Percentiles rank a stretch among this genome's conserved stretches.
Evolutionary conservation across 2,329 filamentous ascomycete species (phyloP).

Genomic region (Botrytis pseudocinerea): DNA sequence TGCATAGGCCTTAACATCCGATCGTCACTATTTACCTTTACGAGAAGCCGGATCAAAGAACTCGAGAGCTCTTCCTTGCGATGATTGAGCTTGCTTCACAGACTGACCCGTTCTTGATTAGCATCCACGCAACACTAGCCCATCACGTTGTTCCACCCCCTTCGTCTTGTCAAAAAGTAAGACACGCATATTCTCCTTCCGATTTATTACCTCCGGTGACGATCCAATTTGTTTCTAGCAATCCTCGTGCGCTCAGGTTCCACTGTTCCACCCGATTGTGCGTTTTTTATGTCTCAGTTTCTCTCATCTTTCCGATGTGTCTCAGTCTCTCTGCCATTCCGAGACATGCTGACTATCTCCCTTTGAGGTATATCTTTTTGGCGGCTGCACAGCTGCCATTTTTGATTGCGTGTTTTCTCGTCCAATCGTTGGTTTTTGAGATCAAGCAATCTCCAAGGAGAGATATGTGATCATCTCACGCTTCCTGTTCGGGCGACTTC

Average conservation of each 20-base stretch:
- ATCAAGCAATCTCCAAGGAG: slow-evolving; percentile 9
- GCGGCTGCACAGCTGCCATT: not conserved
- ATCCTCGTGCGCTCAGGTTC: slow-evolving; percentile 20
- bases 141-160: not conserved
- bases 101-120: not conserved
- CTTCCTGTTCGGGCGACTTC: not conserved
- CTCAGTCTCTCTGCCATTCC: slow-evolving; percentile 12
- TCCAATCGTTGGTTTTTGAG: not conserved
- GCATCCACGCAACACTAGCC: not conserved
- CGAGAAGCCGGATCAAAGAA: not conserved
- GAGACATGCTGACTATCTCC: slow-evolving; percentile 17
- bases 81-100: not conserved
- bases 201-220: slow-evolving; percentile 19
- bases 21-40: not conserved
- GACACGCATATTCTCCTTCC: slow-evolving; percentile 24
- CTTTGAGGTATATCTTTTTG: not conserved
- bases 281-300: slow-evolving; percentile 20
- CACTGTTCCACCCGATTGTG: slow-evolving; percentile 23
- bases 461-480: slow-evolving; percentile 7
- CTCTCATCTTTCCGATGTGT: slow-evolving; percentile 15
- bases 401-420: not conserved
- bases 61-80: not conserved
- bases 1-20: not conserved
- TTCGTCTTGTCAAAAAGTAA: slow-evolving; percentile 14
- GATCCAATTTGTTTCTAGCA: slow-evolving; percentile 12